These are phyloP conservation scores for Nicotiana attenuata DNA, from an alignment of 257 asterid genomes.

Conservation along the genomic window DNA sequence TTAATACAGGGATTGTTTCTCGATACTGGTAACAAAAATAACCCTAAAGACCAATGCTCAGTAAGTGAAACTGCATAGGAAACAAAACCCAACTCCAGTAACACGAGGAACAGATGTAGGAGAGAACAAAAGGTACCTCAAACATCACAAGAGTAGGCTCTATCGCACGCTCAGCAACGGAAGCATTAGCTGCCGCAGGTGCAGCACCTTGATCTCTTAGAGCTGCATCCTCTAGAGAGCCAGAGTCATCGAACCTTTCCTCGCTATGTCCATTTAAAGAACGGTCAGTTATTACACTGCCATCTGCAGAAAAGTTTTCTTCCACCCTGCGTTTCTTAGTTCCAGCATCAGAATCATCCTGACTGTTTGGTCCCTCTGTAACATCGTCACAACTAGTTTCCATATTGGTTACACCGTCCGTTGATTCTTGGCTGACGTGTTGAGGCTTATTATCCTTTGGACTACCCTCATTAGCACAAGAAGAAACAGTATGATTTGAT, in stretches of 20 bases:
- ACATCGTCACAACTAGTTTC: slow-evolving; percentile 67
- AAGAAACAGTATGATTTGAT: slow-evolving; percentile 36
- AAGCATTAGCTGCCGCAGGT: slow-evolving; percentile 69
- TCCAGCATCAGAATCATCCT: slow-evolving; percentile 78
- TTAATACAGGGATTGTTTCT: not conserved
- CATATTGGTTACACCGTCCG: slow-evolving; percentile 68
- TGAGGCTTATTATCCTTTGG: slow-evolving; percentile 62
- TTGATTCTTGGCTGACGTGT: slow-evolving; percentile 47
- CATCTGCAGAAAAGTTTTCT: slow-evolving; percentile 65
- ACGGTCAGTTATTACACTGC: slow-evolving; percentile 43
- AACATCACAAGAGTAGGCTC: slow-evolving; percentile 98
- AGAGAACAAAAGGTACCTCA: slow-evolving; percentile 50
- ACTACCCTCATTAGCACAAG: slow-evolving; percentile 41
- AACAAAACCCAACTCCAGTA: not conserved
- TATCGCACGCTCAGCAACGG: slow-evolving; percentile 81
- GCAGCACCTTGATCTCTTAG: slow-evolving; percentile 63
- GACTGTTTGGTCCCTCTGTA: slow-evolving; percentile 44
- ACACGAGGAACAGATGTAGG: not conserved
- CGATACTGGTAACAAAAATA: not conserved
- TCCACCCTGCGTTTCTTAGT: slow-evolving; percentile 71
- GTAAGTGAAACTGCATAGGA: not conserved
- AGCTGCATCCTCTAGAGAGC: slow-evolving; percentile 44
- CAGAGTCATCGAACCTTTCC: slow-evolving; percentile 54
- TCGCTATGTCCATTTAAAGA: slow-evolving; percentile 59
- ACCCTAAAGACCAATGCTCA: not conserved